Conservation (phyloP, 441 rosid species). For the Populus trichocarpa region DNA sequence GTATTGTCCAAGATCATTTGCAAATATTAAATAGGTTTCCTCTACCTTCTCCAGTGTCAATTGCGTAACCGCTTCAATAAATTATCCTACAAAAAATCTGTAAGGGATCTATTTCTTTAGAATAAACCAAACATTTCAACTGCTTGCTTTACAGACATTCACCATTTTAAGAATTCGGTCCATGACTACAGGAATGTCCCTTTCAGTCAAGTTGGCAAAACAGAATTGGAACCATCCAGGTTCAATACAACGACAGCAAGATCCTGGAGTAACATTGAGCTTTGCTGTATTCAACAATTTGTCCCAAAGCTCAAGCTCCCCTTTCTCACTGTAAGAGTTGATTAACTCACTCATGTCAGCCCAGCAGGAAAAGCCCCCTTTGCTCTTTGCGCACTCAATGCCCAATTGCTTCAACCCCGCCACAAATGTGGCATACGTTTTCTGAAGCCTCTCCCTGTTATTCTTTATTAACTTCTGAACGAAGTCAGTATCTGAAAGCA, state of each 20-base stretch:
- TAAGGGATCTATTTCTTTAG: conserved; percentile 1
- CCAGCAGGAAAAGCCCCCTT: conserved; percentile 78
- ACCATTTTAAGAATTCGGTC: conserved; percentile 56
- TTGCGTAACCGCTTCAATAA: neutral
- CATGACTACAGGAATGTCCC: conserved; percentile 56
- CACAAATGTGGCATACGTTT: conserved; percentile 31
- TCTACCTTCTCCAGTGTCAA: conserved; percentile 3
- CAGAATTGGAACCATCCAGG: conserved; percentile 90
- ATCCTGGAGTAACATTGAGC: conserved; percentile 78
- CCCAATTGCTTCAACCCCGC: conserved; percentile 55
- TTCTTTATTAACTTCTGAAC: conserved; percentile 34
- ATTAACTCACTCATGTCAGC: conserved; percentile 51
- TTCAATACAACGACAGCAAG: conserved; percentile 88
- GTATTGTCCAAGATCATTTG: conserved; percentile 6
- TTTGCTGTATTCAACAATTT: conserved; percentile 65
- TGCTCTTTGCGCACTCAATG: conserved; percentile 46
- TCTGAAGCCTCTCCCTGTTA: conserved; percentile 43
- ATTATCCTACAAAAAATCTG: conserved; percentile 6
- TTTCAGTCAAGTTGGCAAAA: conserved; percentile 58
- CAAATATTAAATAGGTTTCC: neutral
- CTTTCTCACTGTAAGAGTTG: conserved; percentile 72
- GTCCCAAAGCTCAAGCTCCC: conserved; percentile 88
- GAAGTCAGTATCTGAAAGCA: conserved; percentile 51
- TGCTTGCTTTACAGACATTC: conserved; percentile 52
- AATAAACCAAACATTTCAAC: conserved; percentile 40